phyloP scores from a whole-genome alignment of 1,284 basidiomycete species.

The Ceratobasidium sp. region DNA sequence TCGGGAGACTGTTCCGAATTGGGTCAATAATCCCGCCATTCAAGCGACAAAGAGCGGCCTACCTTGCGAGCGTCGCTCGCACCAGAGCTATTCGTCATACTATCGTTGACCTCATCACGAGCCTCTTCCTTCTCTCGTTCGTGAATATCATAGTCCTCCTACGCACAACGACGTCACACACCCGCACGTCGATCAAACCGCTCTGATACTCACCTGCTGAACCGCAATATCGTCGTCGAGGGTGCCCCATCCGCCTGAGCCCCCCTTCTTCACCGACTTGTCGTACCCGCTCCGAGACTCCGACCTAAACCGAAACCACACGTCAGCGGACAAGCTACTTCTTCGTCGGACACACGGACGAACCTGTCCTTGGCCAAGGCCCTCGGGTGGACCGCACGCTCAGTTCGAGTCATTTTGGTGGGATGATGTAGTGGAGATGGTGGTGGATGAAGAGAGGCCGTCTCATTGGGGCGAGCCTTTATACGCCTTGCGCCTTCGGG shows the following conservation, averaged over 20 bases:
- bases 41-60: neutral
- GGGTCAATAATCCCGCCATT: neutral
- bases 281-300: constrained; percentile 82
- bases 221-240: constrained; percentile 69
- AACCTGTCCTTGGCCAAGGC: constrained; percentile 78
- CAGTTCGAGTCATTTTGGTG: constrained; percentile 81
- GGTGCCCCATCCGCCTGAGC: constrained; percentile 85
- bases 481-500: constrained; percentile 1
- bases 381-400: constrained; percentile 78
- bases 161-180: constrained; percentile 12
- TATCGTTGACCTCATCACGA: constrained; percentile 37
- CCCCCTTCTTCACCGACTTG: constrained; percentile 81
- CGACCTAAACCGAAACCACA: constrained; percentile 62
- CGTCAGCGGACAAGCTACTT: neutral
- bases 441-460: constrained; percentile 5
- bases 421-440: constrained; percentile 46
- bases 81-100: constrained; percentile 22
- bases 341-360: constrained; percentile 12
- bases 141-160: constrained; percentile 35
- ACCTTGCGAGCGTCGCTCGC: constrained; percentile 39
- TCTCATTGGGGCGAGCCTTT: neutral
- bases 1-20: constrained; percentile 28
- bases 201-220: constrained; percentile 9
- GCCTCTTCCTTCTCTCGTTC: constrained; percentile 35
- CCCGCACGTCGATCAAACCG: neutral